Conservation (phyloP, 192 early-diverging fungal genomes). For the Chytriomyces confervae region DNA sequence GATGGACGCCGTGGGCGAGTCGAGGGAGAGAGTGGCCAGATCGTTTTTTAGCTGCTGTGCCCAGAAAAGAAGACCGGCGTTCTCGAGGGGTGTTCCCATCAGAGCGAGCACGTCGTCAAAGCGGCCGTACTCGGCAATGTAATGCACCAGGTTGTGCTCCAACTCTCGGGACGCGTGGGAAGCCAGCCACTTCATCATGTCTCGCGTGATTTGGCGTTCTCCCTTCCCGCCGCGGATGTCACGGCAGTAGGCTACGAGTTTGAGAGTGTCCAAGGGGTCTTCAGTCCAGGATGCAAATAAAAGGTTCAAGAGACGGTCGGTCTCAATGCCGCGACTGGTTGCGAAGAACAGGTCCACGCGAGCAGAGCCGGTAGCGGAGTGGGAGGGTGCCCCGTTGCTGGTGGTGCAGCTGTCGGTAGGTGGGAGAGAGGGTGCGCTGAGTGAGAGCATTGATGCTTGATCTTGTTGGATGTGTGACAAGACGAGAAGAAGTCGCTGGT, state of each 20-base stretch:
- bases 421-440: too few relatives aligned
- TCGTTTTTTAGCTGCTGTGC: constrained; percentile 12
- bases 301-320: neutral
- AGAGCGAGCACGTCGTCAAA: constrained; percentile 29
- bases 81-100: constrained; percentile 9
- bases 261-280: constrained; percentile 13
- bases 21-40: neutral
- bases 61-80: neutral
- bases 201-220: constrained; percentile 15
- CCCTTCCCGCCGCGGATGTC: constrained; percentile 33
- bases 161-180: neutral
- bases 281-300: neutral
- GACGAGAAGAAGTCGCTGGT: too few relatives aligned
- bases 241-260: constrained; percentile 19
- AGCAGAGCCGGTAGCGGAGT: constrained; percentile 14
- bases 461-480: too few relatives aligned
- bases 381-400: constrained; percentile 34
- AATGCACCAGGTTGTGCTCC: constrained; percentile 8
- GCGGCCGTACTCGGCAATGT: constrained; percentile 13
- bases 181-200: constrained; percentile 20
- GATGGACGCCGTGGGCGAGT: neutral
- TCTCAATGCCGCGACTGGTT: constrained; percentile 13
- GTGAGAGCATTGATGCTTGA: too few relatives aligned
- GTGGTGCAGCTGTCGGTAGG: neutral
- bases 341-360: constrained; percentile 35